Conservation (phyloP, 139 green algal genomes). For the Dunaliella primolecta region DNA sequence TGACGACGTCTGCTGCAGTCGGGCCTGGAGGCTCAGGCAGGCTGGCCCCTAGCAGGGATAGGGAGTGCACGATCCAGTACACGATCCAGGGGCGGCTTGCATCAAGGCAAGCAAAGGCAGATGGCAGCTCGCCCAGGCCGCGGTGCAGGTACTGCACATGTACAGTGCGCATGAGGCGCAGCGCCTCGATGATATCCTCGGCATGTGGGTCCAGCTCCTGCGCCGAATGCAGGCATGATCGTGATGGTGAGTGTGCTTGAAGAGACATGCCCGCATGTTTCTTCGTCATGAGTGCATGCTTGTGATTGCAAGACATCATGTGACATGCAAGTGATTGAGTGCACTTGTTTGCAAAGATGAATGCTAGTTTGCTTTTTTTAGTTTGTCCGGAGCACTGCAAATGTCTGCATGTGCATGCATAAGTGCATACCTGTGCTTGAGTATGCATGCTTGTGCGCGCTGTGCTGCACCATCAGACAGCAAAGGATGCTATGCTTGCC, state of each 20-base stretch:
- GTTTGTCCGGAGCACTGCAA: no score
- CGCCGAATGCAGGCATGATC: constrained; percentile 7
- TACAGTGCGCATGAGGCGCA: constrained; percentile 48
- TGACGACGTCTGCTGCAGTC: constrained; percentile 44
- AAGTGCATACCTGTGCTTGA: not conserved
- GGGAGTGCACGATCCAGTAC: constrained; percentile 88
- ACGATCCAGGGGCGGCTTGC: constrained; percentile 85
- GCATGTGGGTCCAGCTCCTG: constrained; percentile 22
- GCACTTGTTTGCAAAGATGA: no score
- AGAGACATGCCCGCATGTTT: no score
- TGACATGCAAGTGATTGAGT: no score
- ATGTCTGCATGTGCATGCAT: not conserved
- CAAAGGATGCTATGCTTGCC: no score
- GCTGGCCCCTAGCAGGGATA: constrained; percentile 70
- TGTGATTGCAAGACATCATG: no score
- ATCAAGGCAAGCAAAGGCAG: constrained; percentile 70
- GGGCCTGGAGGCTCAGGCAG: constrained; percentile 21
- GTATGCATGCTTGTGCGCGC: no score
- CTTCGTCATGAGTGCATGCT: no score
- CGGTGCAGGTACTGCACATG: constrained; percentile 63
- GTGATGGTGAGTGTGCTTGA: not conserved
- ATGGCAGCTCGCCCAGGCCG: constrained; percentile 52
- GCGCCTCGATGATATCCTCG: constrained; percentile 12
- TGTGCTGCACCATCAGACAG: no score
- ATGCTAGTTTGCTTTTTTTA: no score